Percentiles rank a stretch among this genome's conserved stretches.
These are phyloP conservation scores for Athelia psychrophila DNA, from an alignment of 1,284 basidiomycete species.

Conservation along the genomic window DNA sequence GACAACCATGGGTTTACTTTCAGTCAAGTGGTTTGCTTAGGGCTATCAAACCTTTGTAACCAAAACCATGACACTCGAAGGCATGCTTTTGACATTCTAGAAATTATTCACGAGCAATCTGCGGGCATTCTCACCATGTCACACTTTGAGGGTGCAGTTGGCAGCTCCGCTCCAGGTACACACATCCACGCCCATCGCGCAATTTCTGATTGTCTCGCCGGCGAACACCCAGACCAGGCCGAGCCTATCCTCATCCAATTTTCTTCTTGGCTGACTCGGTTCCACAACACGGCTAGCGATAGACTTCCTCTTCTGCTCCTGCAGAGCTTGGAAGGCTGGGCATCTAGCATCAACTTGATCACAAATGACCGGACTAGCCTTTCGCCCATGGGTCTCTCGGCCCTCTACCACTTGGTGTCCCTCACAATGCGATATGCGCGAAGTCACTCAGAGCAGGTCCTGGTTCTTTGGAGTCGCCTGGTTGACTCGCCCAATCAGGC, in stretches of 20 bases:
- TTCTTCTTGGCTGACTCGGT: conserved; percentile 68
- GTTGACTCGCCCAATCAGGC: conserved; percentile 67
- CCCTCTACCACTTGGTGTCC: conserved; percentile 83
- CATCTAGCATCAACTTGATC: conserved; percentile 72
- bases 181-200: conserved; percentile 82
- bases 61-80: conserved; percentile 64
- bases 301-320: conserved; percentile 54
- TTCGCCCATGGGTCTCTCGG: conserved; percentile 59
- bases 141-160: conserved; percentile 74
- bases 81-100: conserved; percentile 80
- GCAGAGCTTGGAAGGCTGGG: conserved; percentile 80
- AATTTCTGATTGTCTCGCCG: conserved; percentile 77
- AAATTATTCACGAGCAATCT: conserved; percentile 66
- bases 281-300: conserved; percentile 53
- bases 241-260: conserved; percentile 72
- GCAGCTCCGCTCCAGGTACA: conserved; percentile 72
- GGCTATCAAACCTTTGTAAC: conserved; percentile 85
- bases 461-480: conserved; percentile 78
- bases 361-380: conserved; percentile 54
- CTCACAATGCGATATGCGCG: conserved; percentile 81
- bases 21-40: conserved; percentile 78
- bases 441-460: conserved; percentile 79
- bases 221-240: conserved; percentile 75
- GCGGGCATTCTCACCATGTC: conserved; percentile 62
- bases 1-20: conserved; percentile 66